Conservation (phyloP, 768 basidiomycete species). For the Fomitopsis pulvina region DNA sequence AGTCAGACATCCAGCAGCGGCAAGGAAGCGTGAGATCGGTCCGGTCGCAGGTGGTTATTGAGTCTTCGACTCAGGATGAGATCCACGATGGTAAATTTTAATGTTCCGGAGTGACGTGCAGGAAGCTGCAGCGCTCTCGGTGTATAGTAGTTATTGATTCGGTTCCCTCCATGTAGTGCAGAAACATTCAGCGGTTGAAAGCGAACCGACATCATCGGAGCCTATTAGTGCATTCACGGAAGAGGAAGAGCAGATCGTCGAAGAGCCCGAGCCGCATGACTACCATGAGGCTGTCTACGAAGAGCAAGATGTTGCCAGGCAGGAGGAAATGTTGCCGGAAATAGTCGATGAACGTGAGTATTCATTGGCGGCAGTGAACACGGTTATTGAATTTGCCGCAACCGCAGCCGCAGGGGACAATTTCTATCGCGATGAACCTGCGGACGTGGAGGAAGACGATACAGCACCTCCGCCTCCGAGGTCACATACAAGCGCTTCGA, state of each 20-base stretch:
- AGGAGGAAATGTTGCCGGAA: conserved; percentile 7
- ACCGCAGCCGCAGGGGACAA: conserved; percentile 1
- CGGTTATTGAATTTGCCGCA: neutral
- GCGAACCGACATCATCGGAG: neutral
- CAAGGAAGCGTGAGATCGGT: conserved; percentile 16
- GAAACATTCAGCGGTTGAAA: neutral
- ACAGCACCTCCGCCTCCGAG: neutral
- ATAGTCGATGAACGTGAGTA: conserved; percentile 7
- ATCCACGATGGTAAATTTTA: conserved; percentile 37
- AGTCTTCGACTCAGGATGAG: conserved; percentile 9
- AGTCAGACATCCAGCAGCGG: conserved; percentile 12
- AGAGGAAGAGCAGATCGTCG: conserved; percentile 8
- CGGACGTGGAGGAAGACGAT: neutral
- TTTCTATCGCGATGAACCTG: too few species aligned
- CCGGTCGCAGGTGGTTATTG: conserved; percentile 4
- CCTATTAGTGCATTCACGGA: neutral
- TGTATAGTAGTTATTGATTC: conserved; percentile 21
- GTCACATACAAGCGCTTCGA: neutral
- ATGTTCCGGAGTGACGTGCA: conserved; percentile 17
- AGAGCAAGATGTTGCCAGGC: conserved; percentile 2
- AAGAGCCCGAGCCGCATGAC: conserved; percentile 1
- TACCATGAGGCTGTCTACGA: conserved; percentile 1
- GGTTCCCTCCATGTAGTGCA: conserved; percentile 14
- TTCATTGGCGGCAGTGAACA: neutral
- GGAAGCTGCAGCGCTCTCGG: conserved; percentile 2